phyloP scores from a whole-genome alignment of 805 yeast species.

The Nakazawaea populi region DNA sequence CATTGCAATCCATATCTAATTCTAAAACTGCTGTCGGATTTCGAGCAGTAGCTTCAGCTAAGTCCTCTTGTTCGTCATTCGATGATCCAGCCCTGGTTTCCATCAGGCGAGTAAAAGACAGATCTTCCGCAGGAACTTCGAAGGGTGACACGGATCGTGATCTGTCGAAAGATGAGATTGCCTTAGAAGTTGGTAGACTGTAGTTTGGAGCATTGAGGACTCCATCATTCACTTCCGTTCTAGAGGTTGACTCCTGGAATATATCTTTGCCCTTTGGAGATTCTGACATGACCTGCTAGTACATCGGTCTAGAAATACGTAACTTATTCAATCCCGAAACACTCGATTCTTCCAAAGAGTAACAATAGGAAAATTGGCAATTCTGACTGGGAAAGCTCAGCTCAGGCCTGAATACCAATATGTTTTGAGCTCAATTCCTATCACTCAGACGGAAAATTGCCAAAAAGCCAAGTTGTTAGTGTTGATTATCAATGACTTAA shows the following conservation, averaged over 20 bases:
- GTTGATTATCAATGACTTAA: too few species aligned
- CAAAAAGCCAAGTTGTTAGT: too few species aligned
- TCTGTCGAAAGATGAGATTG: background rate
- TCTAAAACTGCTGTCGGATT: slow-evolving; percentile 81
- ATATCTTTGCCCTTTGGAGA: background rate
- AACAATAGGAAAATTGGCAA: too few species aligned
- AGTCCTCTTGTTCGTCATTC: slow-evolving; percentile 40
- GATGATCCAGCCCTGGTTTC: slow-evolving; percentile 8
- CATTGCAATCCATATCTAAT: slow-evolving; percentile 70
- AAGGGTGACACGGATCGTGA: slow-evolving; percentile 8
- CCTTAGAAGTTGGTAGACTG: background rate
- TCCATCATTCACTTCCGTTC: background rate
- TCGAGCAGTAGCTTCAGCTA: slow-evolving; percentile 57
- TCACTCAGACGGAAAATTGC: too few species aligned
- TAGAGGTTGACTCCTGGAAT: background rate
- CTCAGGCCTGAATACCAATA: too few species aligned
- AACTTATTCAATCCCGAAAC: background rate
- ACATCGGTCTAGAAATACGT: too few species aligned
- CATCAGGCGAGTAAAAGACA: background rate
- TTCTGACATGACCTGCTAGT: background rate
- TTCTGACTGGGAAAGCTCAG: too few species aligned
- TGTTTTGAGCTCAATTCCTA: too few species aligned
- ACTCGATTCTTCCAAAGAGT: background rate
- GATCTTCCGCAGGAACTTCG: background rate
- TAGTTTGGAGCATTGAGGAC: background rate